Evolutionary conservation across 768 basidiomycete genomes (phyloP), one percentile per base, ranked within the genome.

Genomic region (Rhizopogon rudus): DNA sequence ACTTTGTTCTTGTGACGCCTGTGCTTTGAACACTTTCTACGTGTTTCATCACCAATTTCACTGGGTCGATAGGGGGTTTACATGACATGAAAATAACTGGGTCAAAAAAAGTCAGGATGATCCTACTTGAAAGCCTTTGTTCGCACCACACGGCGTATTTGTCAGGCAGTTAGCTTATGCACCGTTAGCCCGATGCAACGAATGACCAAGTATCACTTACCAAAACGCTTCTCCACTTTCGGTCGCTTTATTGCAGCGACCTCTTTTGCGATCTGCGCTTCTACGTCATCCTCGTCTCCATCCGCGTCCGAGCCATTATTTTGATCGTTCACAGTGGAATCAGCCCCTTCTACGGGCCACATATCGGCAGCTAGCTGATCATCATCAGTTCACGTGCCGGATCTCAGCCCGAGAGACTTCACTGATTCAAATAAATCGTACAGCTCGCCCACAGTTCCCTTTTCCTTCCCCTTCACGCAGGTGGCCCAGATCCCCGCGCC

Each of bases 401-500:
- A 13, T 20, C n/a, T 55, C 17, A 41, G 25, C 5, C 35, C 41
- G 9, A 16, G 41, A n/a, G 50, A 14, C 69, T 83, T 62, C 59
- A 91, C 91, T 51, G 79, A 79, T 56, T 91, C 87, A 53, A 93
- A 90, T 9, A 93, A 63, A 63, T 91, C 88, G 58, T 86, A 86
- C 37, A 90, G 68, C 65, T 93, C 91, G 39, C 85, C 83, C 4
- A 90, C 80, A 0, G 87, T 79, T 63, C 85, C 86, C 59, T 81
- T 87, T 67, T 93, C 92, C 61, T 86, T 93, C 17, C 91, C 91
- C 67, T 87, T 90, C 31, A 91, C 80, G 76, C 89, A 93, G 63
- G 85, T 91, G 9, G 83, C 87, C 91, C 91, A 93, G 17, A 93
- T 72, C 16, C 91, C 91, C 17, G 91, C 91, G 8, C 91, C 91